Percentiles rank a stretch among this genome's conserved stretches.
Evolutionary conservation across 1,284 basidiomycete species (phyloP).

Genomic region (Sporisorium graminicola): DNA sequence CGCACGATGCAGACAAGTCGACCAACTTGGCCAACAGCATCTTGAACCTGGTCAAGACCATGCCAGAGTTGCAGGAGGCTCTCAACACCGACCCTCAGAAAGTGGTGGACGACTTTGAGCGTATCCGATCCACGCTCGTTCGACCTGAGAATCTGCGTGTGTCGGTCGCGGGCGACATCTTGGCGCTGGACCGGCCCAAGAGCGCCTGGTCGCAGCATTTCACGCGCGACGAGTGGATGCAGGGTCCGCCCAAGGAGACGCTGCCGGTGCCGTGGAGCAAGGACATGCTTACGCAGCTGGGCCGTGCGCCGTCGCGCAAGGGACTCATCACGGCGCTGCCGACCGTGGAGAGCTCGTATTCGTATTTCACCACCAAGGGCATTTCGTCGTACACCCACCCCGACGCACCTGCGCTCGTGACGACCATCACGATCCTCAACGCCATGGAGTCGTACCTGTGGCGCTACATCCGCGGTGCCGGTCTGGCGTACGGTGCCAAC

Average conservation of each 20-base stretch:
- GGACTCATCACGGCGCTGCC: constrained; percentile 88
- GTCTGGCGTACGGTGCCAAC: constrained; percentile 86
- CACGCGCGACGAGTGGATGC: constrained; percentile 14
- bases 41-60: constrained; percentile 81
- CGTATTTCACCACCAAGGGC: constrained; percentile 82
- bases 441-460: constrained; percentile 95
- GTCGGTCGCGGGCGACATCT: constrained; percentile 86
- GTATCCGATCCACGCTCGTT: constrained; percentile 53
- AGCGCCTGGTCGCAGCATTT: constrained; percentile 61
- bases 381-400: constrained; percentile 74
- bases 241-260: constrained; percentile 69
- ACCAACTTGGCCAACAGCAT: constrained; percentile 81
- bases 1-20: constrained; percentile 79
- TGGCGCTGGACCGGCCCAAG: constrained; percentile 79
- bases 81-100: constrained; percentile 70
- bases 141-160: constrained; percentile 85
- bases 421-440: constrained; percentile 89
- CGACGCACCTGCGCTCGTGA: constrained; percentile 84
- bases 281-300: constrained; percentile 81
- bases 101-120: constrained; percentile 58
- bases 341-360: constrained; percentile 93
- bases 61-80: constrained; percentile 80
- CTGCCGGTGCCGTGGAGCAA: constrained; percentile 79
- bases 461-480: constrained; percentile 71
- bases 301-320: constrained; percentile 77